A percentile compares a stretch with the other conserved stretches of the same genome.
Conservation (phyloP, 805 yeast species). For the Pichia rugopelliculosa region DNA sequence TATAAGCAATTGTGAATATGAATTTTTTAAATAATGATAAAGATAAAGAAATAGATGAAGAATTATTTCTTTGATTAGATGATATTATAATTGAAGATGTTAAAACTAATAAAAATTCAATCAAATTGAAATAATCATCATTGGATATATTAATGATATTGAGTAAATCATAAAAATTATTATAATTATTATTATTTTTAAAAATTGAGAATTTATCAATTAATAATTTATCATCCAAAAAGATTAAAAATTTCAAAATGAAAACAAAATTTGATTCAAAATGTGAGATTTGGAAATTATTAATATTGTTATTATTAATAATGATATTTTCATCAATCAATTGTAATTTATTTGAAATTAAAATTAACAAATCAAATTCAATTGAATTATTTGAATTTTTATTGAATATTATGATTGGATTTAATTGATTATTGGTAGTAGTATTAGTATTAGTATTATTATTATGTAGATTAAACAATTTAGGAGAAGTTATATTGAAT, state of each 20-base stretch:
- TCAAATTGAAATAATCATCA: slow-evolving; percentile 27
- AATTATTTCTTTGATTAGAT: slow-evolving; percentile 32
- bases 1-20: slow-evolving; percentile 43
- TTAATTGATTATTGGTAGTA: background rate
- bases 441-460: background rate
- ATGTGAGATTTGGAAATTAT: background rate
- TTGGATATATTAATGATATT: too few species aligned
- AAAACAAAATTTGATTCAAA: background rate
- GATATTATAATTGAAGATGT: slow-evolving; percentile 43
- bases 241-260: background rate
- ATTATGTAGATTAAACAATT: background rate
- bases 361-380: slow-evolving; percentile 1
- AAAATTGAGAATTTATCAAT: slow-evolving; percentile 24
- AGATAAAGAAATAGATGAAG: too few species aligned
- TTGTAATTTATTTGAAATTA: slow-evolving; percentile 1
- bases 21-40: slow-evolving; percentile 36
- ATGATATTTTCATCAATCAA: slow-evolving; percentile 3
- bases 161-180: slow-evolving; percentile 12
- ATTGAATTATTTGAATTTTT: background rate
- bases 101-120: slow-evolving; percentile 45
- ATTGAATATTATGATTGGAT: background rate
- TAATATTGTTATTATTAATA: background rate
- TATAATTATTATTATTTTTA: slow-evolving; percentile 15
- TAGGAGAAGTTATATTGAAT: background rate
- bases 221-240: slow-evolving; percentile 2